Percentiles rank a stretch among this genome's conserved stretches.
These are phyloP conservation scores for Collybia sp. DNA, from an alignment of 768 basidiomycete genomes.

Conservation along the genomic window DNA sequence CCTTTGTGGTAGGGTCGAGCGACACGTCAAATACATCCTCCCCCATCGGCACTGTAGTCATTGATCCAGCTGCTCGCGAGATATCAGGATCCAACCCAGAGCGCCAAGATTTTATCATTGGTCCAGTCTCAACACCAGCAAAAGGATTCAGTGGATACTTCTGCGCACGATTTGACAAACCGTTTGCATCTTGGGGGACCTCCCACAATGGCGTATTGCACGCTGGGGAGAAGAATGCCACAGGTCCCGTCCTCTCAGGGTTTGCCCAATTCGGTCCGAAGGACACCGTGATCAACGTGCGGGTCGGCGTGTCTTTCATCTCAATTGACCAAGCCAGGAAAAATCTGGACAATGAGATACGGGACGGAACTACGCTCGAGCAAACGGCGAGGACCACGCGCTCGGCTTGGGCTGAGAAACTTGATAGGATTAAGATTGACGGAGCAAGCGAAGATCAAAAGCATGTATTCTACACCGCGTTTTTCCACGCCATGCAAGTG, in stretches of 20 bases:
- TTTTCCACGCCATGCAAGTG: slow-evolving; percentile 23
- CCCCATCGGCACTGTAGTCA: slow-evolving; percentile 40
- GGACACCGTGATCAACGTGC: slow-evolving; percentile 32
- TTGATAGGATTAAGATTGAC: slow-evolving; percentile 36
- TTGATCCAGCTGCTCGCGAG: slow-evolving; percentile 38
- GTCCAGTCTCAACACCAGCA: slow-evolving; percentile 29
- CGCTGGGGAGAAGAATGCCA: slow-evolving; percentile 15
- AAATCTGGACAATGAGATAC: slow-evolving; percentile 42
- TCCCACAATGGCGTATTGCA: slow-evolving; percentile 30
- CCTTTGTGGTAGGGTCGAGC: slow-evolving; percentile 41
- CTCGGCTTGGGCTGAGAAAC: slow-evolving; percentile 41
- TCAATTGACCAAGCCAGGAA: slow-evolving; percentile 49
- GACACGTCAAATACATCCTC: slow-evolving; percentile 25
- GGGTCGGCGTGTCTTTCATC: slow-evolving; percentile 60
- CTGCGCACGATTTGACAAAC: slow-evolving; percentile 39
- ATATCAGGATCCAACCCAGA: slow-evolving; percentile 57
- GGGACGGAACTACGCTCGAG: slow-evolving; percentile 36
- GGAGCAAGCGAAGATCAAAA: slow-evolving; percentile 29
- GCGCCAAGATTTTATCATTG: slow-evolving; percentile 56
- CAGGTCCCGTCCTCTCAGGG: slow-evolving; percentile 36
- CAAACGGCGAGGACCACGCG: slow-evolving; percentile 38
- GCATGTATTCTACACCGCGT: slow-evolving; percentile 38
- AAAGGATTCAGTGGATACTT: slow-evolving; percentile 35
- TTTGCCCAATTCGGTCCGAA: slow-evolving; percentile 31
- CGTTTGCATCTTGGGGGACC: slow-evolving; percentile 39